A percentile compares a stretch with the other conserved stretches of the same genome.
phyloP scores from a whole-genome alignment of 495 filamentous ascomycete species.

The Hamigera avellanea region DNA sequence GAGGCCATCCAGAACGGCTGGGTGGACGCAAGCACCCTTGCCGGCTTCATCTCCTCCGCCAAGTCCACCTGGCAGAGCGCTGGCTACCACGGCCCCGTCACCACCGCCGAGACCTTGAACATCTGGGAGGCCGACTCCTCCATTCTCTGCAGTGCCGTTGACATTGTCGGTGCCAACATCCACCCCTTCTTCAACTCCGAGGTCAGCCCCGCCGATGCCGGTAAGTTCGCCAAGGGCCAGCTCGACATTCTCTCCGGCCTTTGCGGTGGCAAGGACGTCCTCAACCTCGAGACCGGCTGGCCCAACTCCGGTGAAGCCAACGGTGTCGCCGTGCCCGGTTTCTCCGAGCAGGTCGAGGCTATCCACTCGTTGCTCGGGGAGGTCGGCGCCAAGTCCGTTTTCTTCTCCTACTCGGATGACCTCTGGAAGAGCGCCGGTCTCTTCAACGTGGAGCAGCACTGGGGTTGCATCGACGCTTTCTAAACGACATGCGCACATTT shows the following conservation, averaged over 20 bases:
- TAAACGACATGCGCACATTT: slow-evolving; percentile 16
- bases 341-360: slow-evolving; percentile 55
- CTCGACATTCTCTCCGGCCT: slow-evolving; percentile 49
- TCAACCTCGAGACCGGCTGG: slow-evolving; percentile 90
- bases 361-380: slow-evolving; percentile 48
- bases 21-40: slow-evolving; percentile 49
- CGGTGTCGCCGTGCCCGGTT: slow-evolving; percentile 59
- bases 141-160: slow-evolving; percentile 58
- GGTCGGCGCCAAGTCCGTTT: slow-evolving; percentile 48
- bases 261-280: slow-evolving; percentile 54
- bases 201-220: slow-evolving; percentile 50
- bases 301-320: slow-evolving; percentile 58
- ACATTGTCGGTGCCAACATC: slow-evolving; percentile 72
- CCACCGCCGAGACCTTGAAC: slow-evolving; percentile 78
- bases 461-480: slow-evolving; percentile 53
- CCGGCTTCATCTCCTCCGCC: slow-evolving; percentile 49
- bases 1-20: slow-evolving; percentile 69
- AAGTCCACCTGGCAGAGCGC: slow-evolving; percentile 36
- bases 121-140: slow-evolving; percentile 46
- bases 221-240: slow-evolving; percentile 58
- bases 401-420: slow-evolving; percentile 77
- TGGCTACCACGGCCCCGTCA: slow-evolving; percentile 66
- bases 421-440: slow-evolving; percentile 64
- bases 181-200: slow-evolving; percentile 87
- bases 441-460: slow-evolving; percentile 68